phyloP scores from a whole-genome alignment of 345 rosid species.

The Hypericum androsaemum region DNA sequence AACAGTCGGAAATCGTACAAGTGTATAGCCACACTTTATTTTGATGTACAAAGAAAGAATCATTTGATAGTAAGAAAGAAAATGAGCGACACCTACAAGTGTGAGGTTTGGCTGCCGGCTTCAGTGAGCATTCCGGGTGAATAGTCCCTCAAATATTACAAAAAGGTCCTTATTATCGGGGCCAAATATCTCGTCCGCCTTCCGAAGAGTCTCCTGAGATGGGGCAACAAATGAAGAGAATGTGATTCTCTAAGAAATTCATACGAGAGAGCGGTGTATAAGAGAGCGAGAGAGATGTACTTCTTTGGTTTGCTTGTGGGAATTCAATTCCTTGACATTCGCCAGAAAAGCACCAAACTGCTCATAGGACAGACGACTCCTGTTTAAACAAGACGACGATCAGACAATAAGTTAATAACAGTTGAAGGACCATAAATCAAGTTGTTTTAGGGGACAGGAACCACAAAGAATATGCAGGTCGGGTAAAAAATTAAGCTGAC shows the following conservation, averaged over 20 bases:
- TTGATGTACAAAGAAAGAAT: too few relatives aligned
- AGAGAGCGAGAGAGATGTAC: conserved; percentile 22
- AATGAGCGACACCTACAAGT: too few relatives aligned
- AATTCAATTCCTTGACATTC: conserved; percentile 86
- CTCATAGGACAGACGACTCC: conserved; percentile 73
- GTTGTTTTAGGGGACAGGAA: too few relatives aligned
- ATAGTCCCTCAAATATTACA: conserved; percentile 63
- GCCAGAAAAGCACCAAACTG: conserved; percentile 88
- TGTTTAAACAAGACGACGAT: conserved; percentile 15
- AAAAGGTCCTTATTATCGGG: conserved; percentile 74
- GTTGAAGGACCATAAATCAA: too few relatives aligned
- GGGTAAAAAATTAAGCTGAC: too few relatives aligned
- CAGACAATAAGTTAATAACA: neutral
- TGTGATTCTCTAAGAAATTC: neutral
- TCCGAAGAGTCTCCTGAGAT: conserved; percentile 69
- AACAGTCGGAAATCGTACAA: too few relatives aligned
- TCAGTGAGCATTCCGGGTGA: conserved; percentile 60
- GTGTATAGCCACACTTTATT: too few relatives aligned
- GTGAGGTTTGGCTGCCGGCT: neutral
- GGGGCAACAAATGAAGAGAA: neutral
- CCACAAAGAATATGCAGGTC: too few relatives aligned
- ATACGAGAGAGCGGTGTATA: neutral
- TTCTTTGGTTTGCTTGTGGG: conserved; percentile 85
- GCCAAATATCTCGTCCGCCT: conserved; percentile 81
- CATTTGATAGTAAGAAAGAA: too few relatives aligned